Evolutionary conservation across 352 stramenopile species (phyloP).

Genomic region (Thraustotheca clavata): DNA sequence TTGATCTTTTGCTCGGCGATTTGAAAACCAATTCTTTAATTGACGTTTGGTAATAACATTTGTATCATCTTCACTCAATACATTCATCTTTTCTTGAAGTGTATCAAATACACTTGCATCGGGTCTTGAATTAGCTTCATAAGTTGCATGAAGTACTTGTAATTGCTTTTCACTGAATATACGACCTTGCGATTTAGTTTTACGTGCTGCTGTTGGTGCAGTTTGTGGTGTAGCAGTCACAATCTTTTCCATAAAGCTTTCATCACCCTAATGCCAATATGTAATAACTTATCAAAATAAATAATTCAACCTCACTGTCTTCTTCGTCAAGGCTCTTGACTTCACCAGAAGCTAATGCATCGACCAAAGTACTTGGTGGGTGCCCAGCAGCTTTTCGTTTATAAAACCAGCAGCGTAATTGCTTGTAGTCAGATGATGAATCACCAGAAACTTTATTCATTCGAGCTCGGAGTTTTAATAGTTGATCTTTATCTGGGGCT

Average conservation of each 20-base stretch:
- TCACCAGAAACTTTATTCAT: constrained; percentile 28
- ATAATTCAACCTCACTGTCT: neutral
- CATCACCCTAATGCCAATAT: neutral
- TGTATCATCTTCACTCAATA: constrained; percentile 48
- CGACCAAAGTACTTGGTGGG: neutral
- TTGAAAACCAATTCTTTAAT: constrained; percentile 81
- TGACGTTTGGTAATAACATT: constrained; percentile 62
- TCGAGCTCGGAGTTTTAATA: constrained; percentile 41
- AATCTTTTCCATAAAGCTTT: neutral
- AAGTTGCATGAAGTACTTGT: constrained; percentile 74
- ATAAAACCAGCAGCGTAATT: constrained; percentile 84
- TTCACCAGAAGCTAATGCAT: neutral
- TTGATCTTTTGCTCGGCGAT: constrained; percentile 69
- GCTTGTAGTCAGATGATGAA: constrained; percentile 75
- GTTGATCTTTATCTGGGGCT: constrained; percentile 33
- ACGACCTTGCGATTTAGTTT: constrained; percentile 28
- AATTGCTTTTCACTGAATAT: constrained; percentile 84
- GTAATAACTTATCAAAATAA: neutral
- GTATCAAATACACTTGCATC: constrained; percentile 55
- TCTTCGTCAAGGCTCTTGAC: neutral
- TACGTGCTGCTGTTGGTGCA: neutral
- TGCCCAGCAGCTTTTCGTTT: constrained; percentile 34
- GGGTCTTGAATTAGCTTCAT: constrained; percentile 71
- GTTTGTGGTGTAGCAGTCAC: neutral
- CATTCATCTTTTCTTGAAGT: constrained; percentile 61